Evolutionary conservation across 768 basidiomycete genomes (phyloP).

Genomic region (Cytidiella melzeri): DNA sequence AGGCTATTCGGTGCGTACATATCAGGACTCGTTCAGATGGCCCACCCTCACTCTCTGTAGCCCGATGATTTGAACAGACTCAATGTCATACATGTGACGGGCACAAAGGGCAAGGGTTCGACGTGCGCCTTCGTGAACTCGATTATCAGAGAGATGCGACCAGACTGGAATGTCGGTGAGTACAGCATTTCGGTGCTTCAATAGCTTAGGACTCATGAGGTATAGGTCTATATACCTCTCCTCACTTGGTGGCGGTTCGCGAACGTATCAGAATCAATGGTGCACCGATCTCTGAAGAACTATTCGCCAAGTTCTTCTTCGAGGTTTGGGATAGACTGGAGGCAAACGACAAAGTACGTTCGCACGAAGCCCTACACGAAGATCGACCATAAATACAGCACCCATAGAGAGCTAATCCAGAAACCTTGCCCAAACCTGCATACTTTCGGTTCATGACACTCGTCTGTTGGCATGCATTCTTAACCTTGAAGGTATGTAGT

Average conservation of each 20-base stretch:
- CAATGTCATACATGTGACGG: constrained; percentile 94
- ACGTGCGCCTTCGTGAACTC: constrained; percentile 91
- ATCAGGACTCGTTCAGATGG: no score
- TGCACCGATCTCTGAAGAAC: constrained; percentile 77
- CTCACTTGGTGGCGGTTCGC: constrained; percentile 91
- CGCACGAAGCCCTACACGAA: neutral
- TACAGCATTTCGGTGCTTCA: neutral
- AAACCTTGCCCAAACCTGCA: constrained; percentile 69
- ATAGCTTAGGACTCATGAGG: neutral
- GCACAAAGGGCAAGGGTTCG: constrained; percentile 98
- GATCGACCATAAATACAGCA: constrained; percentile 2
- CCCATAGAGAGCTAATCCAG: constrained; percentile 39
- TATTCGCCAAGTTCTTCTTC: constrained; percentile 90
- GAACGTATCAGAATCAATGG: constrained; percentile 96
- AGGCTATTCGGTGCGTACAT: constrained; percentile 67
- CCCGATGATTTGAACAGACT: constrained; percentile 77
- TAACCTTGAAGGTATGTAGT: constrained; percentile 54
- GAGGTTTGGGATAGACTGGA: constrained; percentile 90
- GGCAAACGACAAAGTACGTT: constrained; percentile 49
- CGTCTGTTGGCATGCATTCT: constrained; percentile 86
- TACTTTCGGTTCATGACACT: constrained; percentile 95
- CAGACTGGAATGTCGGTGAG: constrained; percentile 79
- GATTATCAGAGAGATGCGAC: constrained; percentile 68
- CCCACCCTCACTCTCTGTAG: no score
- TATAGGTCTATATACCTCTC: constrained; percentile 91